These are phyloP conservation scores for Aquanectria penicillioides DNA, from an alignment of 2,329 filamentous ascomycete genomes.

Conservation along the genomic window DNA sequence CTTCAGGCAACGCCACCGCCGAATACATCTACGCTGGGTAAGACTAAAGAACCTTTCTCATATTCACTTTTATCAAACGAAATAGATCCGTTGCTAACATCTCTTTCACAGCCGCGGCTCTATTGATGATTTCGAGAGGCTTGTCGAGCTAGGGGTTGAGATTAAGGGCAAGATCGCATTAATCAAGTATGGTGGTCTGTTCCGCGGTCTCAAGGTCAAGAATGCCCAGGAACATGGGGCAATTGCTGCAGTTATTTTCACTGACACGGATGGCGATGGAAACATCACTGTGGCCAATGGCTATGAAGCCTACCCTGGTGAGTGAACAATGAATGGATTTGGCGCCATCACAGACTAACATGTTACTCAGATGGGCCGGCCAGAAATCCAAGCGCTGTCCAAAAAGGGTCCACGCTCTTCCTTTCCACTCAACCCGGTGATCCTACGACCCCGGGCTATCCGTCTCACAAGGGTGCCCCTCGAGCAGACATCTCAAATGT, in stretches of 20 bases:
- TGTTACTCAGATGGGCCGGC: constrained; percentile 67
- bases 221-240: constrained; percentile 86
- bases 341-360: constrained; percentile 1
- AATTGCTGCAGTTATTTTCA: constrained; percentile 82
- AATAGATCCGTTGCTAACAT: too few relatives aligned
- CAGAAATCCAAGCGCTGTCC: constrained; percentile 79
- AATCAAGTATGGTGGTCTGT: constrained; percentile 79
- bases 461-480: constrained; percentile 77
- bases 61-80: neutral
- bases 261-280: constrained; percentile 87
- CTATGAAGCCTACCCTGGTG: constrained; percentile 72
- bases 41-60: neutral
- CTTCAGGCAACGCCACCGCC: constrained; percentile 79
- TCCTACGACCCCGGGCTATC: constrained; percentile 85
- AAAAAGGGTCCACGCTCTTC: constrained; percentile 81
- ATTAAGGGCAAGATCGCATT: constrained; percentile 82
- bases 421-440: constrained; percentile 70
- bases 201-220: constrained; percentile 85
- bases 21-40: constrained; percentile 81
- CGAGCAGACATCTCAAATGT: constrained; percentile 69
- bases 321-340: neutral
- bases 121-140: constrained; percentile 76
- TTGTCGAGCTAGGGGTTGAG: constrained; percentile 73
- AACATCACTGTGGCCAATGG: constrained; percentile 79
- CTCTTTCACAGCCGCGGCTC: too few relatives aligned